Evolutionary conservation across 2,329 filamentous ascomycete genomes (phyloP), one percentile per base, ranked within the genome.

Genomic region (Allantophomopsis cytisporea): DNA sequence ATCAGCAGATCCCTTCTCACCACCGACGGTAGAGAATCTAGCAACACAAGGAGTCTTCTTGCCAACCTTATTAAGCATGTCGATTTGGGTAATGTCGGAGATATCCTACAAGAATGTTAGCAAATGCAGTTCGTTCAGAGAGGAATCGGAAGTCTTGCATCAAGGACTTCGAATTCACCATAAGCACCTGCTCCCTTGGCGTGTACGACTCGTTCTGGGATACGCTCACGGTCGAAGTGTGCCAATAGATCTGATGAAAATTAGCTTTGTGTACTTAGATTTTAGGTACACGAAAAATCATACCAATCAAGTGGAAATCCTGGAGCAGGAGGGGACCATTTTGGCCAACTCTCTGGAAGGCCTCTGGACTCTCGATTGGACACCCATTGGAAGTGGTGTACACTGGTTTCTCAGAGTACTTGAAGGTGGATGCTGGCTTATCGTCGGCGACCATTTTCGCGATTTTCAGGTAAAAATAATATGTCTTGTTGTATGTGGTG

Each of bases 21-120:
- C 74, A 59, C 76, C 77, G 14, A 83, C 77, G n/a, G 79, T 83
- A 2, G 77, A 82, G 45, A 83, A 82, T 4, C 83, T 75, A 34
- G 71, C 68, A 1, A 79, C 68, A 45, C 79, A 58, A 13, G 78
- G 73, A 36, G 79, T 83, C 56, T 73, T 73, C 63, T 84, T 84
- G 48, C 80, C 82, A 39, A 73, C 65, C 2, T 55, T 55, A 36
- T 54, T 66, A 10, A 79, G 58, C 41, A 69, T 61, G 39, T 61
- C 52, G 14, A 44, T 31, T 13, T 31, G 32, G 13, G 42, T 39
- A 59, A 77, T 77, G 49, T 73, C 75, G 11, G 68, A 60, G 39
- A 54, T 49, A 38, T 53, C 50, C 31, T 34, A 15, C 10, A 34
- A 34, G 7, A 15, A 4, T 14, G 12, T 34, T 14, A 34, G 31